Base-by-base conservation (phyloP, 164 flowering plant genomes). In the Aristolochia californica region DNA sequence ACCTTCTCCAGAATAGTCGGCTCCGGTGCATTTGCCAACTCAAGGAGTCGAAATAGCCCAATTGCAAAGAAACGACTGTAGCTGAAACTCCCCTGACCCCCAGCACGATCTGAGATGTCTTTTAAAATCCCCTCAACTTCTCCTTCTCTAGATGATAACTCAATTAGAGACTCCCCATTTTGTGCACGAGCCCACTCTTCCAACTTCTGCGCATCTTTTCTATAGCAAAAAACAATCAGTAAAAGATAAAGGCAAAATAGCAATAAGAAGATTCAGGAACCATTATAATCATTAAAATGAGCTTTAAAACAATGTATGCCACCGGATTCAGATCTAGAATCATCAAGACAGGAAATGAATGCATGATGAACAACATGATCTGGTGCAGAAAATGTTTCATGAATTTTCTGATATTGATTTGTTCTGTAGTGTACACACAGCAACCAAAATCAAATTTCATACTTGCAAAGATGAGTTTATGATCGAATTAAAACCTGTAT, bases 51-150 rank as follows among this genome's bases (percentile, higher is more conserved):
- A 68, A 93, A 93, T 57, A 93, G 74, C 30, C 99, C 99, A 62
- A 93, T 56, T 17, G 97, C 99, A 75, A 93, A 85, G 80, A 89
- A 89, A 24, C 97, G 94, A 56, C 97, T 93, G 66, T 89, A 93
- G 81, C 84, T 82, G 70, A 93, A 93, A 62, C 70, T 77, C 16
- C 78, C 87, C 53, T 75, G 80, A 14, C 78, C 67, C 47, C 78
- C 78, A 61, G 96, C 97, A 67, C 96, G 80, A 69, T 77, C 83
- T 5, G 96, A 80, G 70, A 89, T 84, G 60, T 83, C 91, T 75
- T 93, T 89, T 38, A 93, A 56, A 56, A 77, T 68, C 40, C 64
- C 80, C 69, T 93, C 99, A 61, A 85, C 79, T 72, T 93, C 97
- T 68, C 99, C 99, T 59, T 85, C 88, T 70, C 68, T 77, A 17